These are phyloP conservation scores for Escovopsis weberi DNA, from an alignment of 2,329 filamentous ascomycete species.

Conservation along the genomic window DNA sequence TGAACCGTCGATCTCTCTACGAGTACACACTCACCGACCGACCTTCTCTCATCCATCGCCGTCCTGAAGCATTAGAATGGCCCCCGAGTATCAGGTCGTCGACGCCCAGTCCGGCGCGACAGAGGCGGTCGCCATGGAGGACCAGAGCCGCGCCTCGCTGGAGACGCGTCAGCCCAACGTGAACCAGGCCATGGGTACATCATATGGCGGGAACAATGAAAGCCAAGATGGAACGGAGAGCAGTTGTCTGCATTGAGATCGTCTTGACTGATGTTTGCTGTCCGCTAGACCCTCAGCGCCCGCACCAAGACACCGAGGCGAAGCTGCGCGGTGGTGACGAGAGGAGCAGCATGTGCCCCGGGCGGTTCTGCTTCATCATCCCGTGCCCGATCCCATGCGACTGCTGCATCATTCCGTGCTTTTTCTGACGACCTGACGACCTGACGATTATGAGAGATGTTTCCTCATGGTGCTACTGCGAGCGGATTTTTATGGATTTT, in stretches of 20 bases:
- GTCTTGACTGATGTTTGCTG: neutral
- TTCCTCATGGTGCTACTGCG: too few species aligned
- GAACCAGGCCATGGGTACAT: slow-evolving; percentile 5
- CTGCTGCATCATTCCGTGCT: slow-evolving; percentile 17
- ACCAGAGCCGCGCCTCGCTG: neutral
- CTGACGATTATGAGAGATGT: too few species aligned
- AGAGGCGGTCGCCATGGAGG: neutral
- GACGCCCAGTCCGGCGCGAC: neutral
- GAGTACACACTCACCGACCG: too few species aligned
- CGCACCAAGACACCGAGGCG: slow-evolving; percentile 10
- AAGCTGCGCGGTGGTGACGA: slow-evolving; percentile 16
- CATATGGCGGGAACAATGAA: neutral
- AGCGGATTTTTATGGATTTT: too few species aligned
- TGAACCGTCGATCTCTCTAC: too few species aligned
- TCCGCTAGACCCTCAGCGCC: slow-evolving; percentile 4
- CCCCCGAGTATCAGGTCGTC: neutral
- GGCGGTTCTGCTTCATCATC: slow-evolving; percentile 23
- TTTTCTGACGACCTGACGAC: too few species aligned
- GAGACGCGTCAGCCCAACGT: slow-evolving; percentile 2
- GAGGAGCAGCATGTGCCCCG: slow-evolving; percentile 14
- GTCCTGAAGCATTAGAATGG: neutral
- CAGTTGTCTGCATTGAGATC: too few species aligned
- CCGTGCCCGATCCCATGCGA: slow-evolving; percentile 22
- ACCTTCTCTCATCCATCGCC: too few species aligned
- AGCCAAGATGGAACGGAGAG: neutral